Conservation (phyloP, 495 filamentous ascomycete species). For the Astrothelium macrocarpum region DNA sequence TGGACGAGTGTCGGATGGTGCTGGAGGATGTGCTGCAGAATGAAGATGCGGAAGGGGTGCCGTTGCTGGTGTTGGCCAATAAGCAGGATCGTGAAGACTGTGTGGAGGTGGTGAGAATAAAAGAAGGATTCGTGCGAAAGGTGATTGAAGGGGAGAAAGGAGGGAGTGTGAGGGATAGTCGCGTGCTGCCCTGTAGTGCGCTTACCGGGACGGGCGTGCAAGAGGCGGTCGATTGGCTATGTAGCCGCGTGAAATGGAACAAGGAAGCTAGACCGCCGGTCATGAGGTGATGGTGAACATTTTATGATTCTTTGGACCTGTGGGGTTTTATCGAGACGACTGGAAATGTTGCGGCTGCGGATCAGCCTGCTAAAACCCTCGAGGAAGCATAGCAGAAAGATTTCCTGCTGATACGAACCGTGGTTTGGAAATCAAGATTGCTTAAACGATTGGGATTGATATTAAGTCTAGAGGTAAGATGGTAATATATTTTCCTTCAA, state of each 20-base stretch:
- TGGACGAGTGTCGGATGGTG: conserved; percentile 83
- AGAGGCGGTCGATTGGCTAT: conserved; percentile 94
- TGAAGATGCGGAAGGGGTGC: conserved; percentile 78
- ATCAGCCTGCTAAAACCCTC: no score
- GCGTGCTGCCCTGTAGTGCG: conserved; percentile 85
- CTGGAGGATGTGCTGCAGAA: conserved; percentile 79
- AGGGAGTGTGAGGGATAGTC: conserved; percentile 70
- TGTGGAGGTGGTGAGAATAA: conserved; percentile 91
- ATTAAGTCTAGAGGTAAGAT: neutral
- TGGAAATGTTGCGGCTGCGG: no score
- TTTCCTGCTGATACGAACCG: neutral
- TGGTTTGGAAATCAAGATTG: neutral
- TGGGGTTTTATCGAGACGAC: no score
- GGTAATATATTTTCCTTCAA: neutral
- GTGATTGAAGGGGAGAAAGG: conserved; percentile 93
- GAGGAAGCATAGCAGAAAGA: neutral
- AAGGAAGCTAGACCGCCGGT: conserved; percentile 84
- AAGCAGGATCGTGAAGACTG: conserved; percentile 98
- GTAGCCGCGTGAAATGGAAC: conserved; percentile 88
- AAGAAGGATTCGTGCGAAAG: conserved; percentile 86
- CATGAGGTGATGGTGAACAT: conserved; percentile 54
- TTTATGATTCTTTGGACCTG: no score
- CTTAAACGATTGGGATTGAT: neutral
- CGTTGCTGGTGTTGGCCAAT: conserved; percentile 86
- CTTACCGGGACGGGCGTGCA: conserved; percentile 82